Conservation (phyloP, 305 asterid species). For the Solanum aculeatissimum region DNA sequence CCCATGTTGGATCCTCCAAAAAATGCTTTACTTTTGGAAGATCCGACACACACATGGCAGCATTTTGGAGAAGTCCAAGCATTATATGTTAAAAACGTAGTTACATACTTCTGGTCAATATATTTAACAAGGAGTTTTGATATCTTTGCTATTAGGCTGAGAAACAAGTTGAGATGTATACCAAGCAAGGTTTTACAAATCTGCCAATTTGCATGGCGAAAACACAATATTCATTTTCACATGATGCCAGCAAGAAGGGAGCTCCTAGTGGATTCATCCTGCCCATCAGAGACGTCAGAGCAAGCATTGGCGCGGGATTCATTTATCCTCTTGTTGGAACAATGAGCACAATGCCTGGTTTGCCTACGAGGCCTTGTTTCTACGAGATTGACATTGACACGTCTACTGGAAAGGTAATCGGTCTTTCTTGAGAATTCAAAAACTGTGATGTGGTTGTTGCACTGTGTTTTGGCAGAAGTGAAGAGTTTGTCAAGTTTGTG, state of each 20-base stretch:
- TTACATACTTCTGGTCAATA: neutral
- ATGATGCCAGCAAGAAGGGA: constrained; percentile 69
- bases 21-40: neutral
- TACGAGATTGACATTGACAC: constrained; percentile 87
- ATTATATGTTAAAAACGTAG: neutral
- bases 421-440: constrained; percentile 56
- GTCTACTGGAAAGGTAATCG: constrained; percentile 66
- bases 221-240: constrained; percentile 85
- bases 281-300: constrained; percentile 88
- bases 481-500: neutral
- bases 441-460: neutral
- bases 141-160: constrained; percentile 47
- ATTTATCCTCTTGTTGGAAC: constrained; percentile 86
- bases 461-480: neutral
- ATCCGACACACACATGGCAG: neutral
- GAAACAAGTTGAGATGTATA: constrained; percentile 89
- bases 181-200: constrained; percentile 75
- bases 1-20: neutral
- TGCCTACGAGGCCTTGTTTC: constrained; percentile 95
- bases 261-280: constrained; percentile 85
- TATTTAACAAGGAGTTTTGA: neutral
- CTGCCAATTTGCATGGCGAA: constrained; percentile 99
- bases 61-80: neutral
- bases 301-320: constrained; percentile 95
- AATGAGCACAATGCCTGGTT: constrained; percentile 99